Evolutionary conservation across 306 rosid genomes (phyloP).

Genomic region (Ammopiptanthus mongolicus): DNA sequence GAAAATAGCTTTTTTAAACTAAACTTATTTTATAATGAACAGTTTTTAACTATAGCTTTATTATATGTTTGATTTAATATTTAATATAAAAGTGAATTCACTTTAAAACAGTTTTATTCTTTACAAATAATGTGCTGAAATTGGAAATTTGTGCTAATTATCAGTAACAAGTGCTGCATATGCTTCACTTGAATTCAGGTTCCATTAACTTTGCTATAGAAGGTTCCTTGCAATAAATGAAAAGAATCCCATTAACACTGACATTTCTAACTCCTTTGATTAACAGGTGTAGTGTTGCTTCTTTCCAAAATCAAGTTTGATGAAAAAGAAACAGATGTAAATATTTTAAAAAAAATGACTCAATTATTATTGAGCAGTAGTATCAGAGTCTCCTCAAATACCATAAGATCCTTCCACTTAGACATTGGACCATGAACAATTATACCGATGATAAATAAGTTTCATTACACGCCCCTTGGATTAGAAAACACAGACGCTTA

Average conservation of each 20-base stretch:
- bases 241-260: neutral
- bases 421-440: neutral
- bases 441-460: neutral
- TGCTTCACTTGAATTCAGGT: neutral
- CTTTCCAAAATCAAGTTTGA: neutral
- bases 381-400: neutral
- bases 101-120: too few species aligned
- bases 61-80: too few species aligned
- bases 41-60: too few species aligned
- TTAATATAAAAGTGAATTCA: too few species aligned
- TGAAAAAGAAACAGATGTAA: neutral
- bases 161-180: neutral
- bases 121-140: too few species aligned
- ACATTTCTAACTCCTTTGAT: neutral
- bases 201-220: neutral
- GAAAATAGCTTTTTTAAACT: too few species aligned
- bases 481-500: neutral
- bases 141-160: too few species aligned
- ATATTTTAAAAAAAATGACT: neutral
- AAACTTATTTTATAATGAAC: too few species aligned
- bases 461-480: neutral
- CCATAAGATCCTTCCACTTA: neutral
- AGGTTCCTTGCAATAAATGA: neutral
- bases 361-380: neutral
- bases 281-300: neutral